These are phyloP conservation scores for Acanthamoeba divionensis DNA, from an alignment of 208 protist genomes.

Conservation along the genomic window DNA sequence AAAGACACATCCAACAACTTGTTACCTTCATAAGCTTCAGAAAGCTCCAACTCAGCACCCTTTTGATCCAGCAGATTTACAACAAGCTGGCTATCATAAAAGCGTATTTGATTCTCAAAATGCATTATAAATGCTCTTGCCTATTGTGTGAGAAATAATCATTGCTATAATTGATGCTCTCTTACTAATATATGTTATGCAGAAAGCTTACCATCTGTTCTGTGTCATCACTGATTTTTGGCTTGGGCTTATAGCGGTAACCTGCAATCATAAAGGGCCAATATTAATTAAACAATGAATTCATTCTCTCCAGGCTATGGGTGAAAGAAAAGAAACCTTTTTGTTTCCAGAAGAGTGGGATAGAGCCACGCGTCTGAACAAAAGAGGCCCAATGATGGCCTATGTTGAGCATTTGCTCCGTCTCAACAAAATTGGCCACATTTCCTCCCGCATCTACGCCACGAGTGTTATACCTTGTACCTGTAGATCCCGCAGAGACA, in stretches of 20 bases:
- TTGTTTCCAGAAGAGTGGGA: conserved; percentile 80
- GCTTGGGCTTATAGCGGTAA: conserved; percentile 35
- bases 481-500: conserved; percentile 49
- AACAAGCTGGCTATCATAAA: background rate
- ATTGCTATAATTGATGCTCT: background rate
- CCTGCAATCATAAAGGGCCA: too few species aligned
- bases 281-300: too few species aligned
- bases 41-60: background rate
- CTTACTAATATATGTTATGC: background rate
- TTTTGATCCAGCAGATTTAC: conserved; percentile 29
- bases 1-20: background rate
- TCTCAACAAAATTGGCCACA: conserved; percentile 82
- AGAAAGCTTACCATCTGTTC: background rate
- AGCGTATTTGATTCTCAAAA: background rate
- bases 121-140: conserved; percentile 7
- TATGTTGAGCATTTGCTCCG: conserved; percentile 76
- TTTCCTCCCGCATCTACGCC: conserved; percentile 73
- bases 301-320: too few species aligned
- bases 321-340: too few species aligned
- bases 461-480: conserved; percentile 68
- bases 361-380: conserved; percentile 76
- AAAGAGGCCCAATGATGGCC: conserved; percentile 58
- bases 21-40: background rate
- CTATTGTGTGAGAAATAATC: background rate
- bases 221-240: background rate